Percentiles rank a stretch among this genome's conserved stretches.
phyloP scores from a whole-genome alignment of 768 basidiomycete genomes.

The Mycena chlorophos region DNA sequence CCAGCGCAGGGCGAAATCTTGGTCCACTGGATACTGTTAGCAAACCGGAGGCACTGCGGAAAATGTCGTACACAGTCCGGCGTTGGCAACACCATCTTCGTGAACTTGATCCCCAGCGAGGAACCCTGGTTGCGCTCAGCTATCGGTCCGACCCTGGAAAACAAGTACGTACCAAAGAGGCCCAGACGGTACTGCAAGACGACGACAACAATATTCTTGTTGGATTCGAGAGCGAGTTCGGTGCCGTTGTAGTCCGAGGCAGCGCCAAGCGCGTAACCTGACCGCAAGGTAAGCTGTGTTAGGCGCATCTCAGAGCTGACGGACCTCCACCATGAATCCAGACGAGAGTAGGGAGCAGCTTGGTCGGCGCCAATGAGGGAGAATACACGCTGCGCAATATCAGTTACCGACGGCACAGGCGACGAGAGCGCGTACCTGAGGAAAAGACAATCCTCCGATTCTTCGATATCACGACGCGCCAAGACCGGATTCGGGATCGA shows the following conservation, averaged over 20 bases:
- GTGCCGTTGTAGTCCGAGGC: constrained; percentile 11
- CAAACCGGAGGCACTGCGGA: neutral
- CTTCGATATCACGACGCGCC: too few relatives aligned
- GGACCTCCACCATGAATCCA: constrained; percentile 25
- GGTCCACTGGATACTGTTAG: constrained; percentile 16
- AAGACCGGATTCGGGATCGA: too few relatives aligned
- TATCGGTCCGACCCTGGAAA: neutral
- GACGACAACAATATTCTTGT: constrained; percentile 16
- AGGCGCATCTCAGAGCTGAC: too few relatives aligned
- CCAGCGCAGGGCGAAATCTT: constrained; percentile 21
- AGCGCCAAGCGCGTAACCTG: constrained; percentile 8
- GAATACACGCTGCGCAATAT: too few relatives aligned
- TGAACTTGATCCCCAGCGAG: constrained; percentile 28
- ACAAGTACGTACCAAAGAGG: neutral
- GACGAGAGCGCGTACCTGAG: too few relatives aligned
- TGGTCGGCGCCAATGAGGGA: neutral
- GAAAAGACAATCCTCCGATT: too few relatives aligned
- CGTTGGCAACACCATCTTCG: constrained; percentile 27
- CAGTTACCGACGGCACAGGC: too few relatives aligned
- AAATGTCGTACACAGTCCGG: constrained; percentile 29
- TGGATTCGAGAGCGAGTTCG: constrained; percentile 15
- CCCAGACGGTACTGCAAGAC: constrained; percentile 10
- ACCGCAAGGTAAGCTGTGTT: neutral
- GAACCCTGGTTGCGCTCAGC: constrained; percentile 20
- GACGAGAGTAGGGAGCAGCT: constrained; percentile 16